Evolutionary conservation across 2,329 filamentous ascomycete genomes (phyloP).

Genomic region (Epicoccum nigrum): DNA sequence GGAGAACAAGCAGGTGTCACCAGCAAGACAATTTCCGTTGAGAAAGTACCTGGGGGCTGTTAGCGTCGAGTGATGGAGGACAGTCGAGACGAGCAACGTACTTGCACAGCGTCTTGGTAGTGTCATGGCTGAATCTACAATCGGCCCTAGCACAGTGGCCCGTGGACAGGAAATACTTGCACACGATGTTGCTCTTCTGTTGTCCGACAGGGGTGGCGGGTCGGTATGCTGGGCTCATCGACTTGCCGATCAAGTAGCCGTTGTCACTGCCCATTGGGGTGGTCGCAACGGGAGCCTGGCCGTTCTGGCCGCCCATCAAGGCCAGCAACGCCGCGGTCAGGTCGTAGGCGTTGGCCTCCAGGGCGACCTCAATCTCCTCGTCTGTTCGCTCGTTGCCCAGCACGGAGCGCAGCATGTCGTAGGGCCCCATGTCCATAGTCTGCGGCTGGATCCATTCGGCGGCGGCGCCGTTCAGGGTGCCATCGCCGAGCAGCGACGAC

Average conservation of each 20-base stretch:
- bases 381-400: conserved; percentile 87
- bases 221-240: conserved; percentile 74
- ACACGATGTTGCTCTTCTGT: conserved; percentile 85
- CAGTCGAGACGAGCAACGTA: conserved; percentile 59
- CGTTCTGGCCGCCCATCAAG: conserved; percentile 77
- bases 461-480: conserved; percentile 76
- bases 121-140: conserved; percentile 95
- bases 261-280: conserved; percentile 60
- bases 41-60: conserved; percentile 79
- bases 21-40: conserved; percentile 91
- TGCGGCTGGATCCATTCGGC: conserved; percentile 75
- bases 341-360: conserved; percentile 90
- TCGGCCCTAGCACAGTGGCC: conserved; percentile 96
- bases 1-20: conserved; percentile 93
- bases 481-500: conserved; percentile 72
- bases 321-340: conserved; percentile 88
- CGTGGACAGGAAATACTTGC: conserved; percentile 95
- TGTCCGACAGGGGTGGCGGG: conserved; percentile 78
- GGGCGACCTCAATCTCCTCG: conserved; percentile 90
- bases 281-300: conserved; percentile 53
- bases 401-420: conserved; percentile 96
- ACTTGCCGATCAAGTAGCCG: conserved; percentile 83
- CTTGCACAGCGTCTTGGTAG: conserved; percentile 98
- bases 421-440: conserved; percentile 92
- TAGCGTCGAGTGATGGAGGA: conserved; percentile 30